Conservation (phyloP, 805 yeast genomes). For the Candida michaelii region DNA sequence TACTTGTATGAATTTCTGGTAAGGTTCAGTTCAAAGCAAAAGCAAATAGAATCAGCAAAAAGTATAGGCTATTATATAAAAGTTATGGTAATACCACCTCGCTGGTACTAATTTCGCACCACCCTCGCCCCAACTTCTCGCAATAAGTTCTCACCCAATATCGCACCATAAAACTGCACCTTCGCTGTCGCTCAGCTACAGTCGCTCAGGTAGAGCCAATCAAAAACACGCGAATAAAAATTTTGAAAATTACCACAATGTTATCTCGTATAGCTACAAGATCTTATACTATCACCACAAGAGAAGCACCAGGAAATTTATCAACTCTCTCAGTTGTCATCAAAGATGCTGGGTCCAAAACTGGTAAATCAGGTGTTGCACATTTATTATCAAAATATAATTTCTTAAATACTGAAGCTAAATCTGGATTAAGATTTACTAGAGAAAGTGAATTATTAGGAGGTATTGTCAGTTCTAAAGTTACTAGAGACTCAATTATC, state of each 20-base stretch:
- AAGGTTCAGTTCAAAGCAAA: too few species aligned
- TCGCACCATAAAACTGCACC: too few species aligned
- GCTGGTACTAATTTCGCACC: background rate
- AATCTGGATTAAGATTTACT: slow-evolving; percentile 88
- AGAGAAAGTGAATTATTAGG: slow-evolving; percentile 95
- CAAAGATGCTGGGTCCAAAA: slow-evolving; percentile 80
- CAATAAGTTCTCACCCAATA: too few species aligned
- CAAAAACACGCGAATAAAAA: slow-evolving; percentile 8
- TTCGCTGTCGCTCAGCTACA: background rate
- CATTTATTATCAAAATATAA: slow-evolving; percentile 83
- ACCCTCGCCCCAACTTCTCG: too few species aligned
- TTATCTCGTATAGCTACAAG: slow-evolving; percentile 44
- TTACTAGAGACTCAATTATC: slow-evolving; percentile 82
- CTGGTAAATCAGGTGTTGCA: slow-evolving; percentile 73
- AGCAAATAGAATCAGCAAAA: too few species aligned
- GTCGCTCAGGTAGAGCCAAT: slow-evolving; percentile 6
- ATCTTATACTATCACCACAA: slow-evolving; percentile 49
- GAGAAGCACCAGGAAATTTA: slow-evolving; percentile 63
- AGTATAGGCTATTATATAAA: too few species aligned
- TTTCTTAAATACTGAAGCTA: slow-evolving; percentile 76
- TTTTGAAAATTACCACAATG: slow-evolving; percentile 22
- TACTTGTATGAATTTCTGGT: too few species aligned
- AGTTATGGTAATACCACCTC: too few species aligned
- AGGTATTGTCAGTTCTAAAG: slow-evolving; percentile 66
- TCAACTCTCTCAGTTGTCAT: slow-evolving; percentile 79